Evolutionary conservation across 495 filamentous ascomycete genomes (phyloP), one percentile per base, ranked within the genome.

Genomic region (Lasiosphaeriaceae sp.): DNA sequence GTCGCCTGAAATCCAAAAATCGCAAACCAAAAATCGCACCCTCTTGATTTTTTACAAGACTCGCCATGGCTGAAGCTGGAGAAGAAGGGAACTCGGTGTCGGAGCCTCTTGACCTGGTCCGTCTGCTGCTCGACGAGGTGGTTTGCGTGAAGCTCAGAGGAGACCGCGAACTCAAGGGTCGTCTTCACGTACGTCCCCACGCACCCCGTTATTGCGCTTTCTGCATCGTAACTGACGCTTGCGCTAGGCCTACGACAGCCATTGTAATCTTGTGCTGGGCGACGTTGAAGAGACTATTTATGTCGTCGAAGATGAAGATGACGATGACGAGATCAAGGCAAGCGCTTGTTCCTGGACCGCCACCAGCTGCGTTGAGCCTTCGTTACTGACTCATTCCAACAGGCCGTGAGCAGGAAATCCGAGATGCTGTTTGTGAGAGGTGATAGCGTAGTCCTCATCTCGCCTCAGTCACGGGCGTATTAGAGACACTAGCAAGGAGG

Each of bases 381-480:
- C 46, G 20, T 34, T 46, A 45, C 49, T 58, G 22, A 29, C 43
- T 55, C 12, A 9, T 22, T 17, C 34, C 14, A 41, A n/a, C 58
- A 96, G 92, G 96, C 90, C 11, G 85, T 92, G 54, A 94, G 91
- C 72, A 96, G 95, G 74, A 93, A 96, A 66, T 92, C 90, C 43
- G 95, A 97, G 68, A 99, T 97, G 94, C 76, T 99, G n/a, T 99
- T 99, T 66, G 94, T 98, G 23, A 79, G 94, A 88, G 94, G 93
- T 58, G 93, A 98, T 69, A 96, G 91, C 37, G 93, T 98, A 22
- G 94, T 98, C 55, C 82, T 98, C 63, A 96, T 98, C 62, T 96
- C 92, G 35, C 90, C 92, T 8, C 85, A 88, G 47, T 64, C 59
- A 45, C 70, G 68, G 31, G 68, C 72, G 1, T 57, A 53, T 26